Conservation (phyloP, 129 eudicot genomes). For the Saussurea involucrata region DNA sequence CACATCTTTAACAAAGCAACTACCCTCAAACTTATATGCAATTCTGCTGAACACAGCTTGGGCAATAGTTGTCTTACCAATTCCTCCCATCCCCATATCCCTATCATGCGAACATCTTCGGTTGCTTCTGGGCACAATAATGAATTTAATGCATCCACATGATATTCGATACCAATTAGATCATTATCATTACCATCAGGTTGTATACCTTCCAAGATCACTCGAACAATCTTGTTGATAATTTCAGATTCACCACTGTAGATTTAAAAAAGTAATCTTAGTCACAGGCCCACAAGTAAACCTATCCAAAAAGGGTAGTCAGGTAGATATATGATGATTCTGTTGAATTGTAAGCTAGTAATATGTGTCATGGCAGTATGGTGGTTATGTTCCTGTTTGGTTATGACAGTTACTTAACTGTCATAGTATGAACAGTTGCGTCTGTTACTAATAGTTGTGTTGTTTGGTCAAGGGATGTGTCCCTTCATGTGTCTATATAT, state of each 20-base stretch:
- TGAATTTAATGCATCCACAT: neutral
- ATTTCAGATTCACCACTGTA: conserved; percentile 2
- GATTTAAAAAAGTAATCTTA: neutral
- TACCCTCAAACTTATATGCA: neutral
- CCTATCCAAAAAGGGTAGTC: neutral
- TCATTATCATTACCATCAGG: neutral
- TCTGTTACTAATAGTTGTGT: no score
- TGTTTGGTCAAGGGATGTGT: no score
- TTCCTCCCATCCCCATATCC: neutral
- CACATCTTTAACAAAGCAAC: neutral
- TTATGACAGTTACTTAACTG: no score
- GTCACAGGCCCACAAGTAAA: neutral
- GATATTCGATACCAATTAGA: conserved; percentile 2
- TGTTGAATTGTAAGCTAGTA: no score
- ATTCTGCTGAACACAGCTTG: neutral
- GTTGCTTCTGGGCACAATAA: neutral
- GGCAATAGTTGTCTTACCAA: neutral
- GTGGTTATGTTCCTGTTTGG: no score
- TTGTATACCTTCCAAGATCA: neutral
- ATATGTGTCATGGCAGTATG: no score
- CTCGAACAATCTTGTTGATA: neutral
- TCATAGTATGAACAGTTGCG: no score
- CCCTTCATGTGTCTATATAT: no score
- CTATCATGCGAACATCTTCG: neutral
- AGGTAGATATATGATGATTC: neutral